Conservation (phyloP, 1,139 yeast species). For the Sugiyamaella neomexicana region DNA sequence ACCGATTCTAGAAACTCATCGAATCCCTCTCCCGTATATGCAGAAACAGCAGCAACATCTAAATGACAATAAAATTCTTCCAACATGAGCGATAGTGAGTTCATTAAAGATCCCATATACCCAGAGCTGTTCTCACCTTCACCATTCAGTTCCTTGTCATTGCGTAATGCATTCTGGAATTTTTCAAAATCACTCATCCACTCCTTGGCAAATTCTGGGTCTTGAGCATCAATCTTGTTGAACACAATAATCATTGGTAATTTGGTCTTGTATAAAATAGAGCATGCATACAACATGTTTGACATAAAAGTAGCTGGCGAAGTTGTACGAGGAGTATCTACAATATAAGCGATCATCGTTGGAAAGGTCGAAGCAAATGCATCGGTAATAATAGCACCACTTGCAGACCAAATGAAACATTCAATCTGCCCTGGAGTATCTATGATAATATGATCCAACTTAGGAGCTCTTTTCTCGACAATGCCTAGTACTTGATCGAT, state of each 20-base stretch:
- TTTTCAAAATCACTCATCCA: conserved; percentile 98
- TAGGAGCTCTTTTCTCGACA: conserved; percentile 75
- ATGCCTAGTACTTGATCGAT: conserved; percentile 90
- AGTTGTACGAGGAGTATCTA: conserved; percentile 92
- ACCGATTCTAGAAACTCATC: conserved; percentile 85
- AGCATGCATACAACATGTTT: conserved; percentile 97
- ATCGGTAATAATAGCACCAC: conserved; percentile 95
- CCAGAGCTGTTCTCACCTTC: conserved; percentile 76
- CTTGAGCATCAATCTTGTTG: conserved; percentile 88
- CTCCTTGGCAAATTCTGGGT: conserved; percentile 83
- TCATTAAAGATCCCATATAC: conserved; percentile 90
- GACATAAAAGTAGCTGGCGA: conserved; percentile 97
- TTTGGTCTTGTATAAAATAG: conserved; percentile 92
- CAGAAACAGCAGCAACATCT: conserved; percentile 88
- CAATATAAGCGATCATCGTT: conserved; percentile 90
- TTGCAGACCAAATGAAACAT: conserved; percentile 88
- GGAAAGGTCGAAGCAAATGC: conserved; percentile 96
- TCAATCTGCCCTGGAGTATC: conserved; percentile 99
- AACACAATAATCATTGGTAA: conserved; percentile 96
- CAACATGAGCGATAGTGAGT: conserved; percentile 92
- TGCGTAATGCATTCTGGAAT: conserved; percentile 75
- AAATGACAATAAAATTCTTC: conserved; percentile 94
- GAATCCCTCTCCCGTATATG: conserved; percentile 91
- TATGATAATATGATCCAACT: conserved; percentile 65
- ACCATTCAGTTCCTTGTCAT: conserved; percentile 59